A percentile compares a stretch with the other conserved stretches of the same genome.
These are phyloP conservation scores for Vanrija humicola DNA, from an alignment of 1,284 basidiomycete genomes.

Conservation along the genomic window DNA sequence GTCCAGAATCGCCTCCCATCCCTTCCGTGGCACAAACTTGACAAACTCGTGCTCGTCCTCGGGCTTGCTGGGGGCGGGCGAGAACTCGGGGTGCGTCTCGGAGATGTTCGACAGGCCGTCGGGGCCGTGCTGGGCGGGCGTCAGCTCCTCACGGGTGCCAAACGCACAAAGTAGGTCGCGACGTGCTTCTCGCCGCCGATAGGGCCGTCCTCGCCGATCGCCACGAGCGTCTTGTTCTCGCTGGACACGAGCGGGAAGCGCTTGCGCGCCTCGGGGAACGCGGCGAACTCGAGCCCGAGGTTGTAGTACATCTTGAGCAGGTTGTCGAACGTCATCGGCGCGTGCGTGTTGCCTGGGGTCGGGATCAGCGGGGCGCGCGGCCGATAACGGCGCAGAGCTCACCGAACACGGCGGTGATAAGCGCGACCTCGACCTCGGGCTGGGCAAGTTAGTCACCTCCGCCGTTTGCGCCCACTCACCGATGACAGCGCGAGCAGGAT, in stretches of 20 bases:
- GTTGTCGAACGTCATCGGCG: slow-evolving; percentile 56
- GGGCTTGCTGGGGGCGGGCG: slow-evolving; percentile 46
- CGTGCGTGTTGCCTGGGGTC: slow-evolving; percentile 65
- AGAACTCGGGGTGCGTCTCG: slow-evolving; percentile 69
- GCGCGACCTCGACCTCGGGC: slow-evolving; percentile 62
- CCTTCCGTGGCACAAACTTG: slow-evolving; percentile 54
- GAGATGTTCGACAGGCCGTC: slow-evolving; percentile 77
- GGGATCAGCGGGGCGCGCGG: background rate
- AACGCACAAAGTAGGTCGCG: slow-evolving; percentile 71
- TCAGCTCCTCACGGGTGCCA: background rate
- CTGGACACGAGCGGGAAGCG: slow-evolving; percentile 64
- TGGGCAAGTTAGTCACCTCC: slow-evolving; percentile 34
- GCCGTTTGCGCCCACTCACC: slow-evolving; percentile 20
- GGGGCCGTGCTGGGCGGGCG: slow-evolving; percentile 53
- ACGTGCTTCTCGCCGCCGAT: slow-evolving; percentile 70
- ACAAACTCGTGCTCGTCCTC: slow-evolving; percentile 53
- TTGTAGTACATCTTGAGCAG: slow-evolving; percentile 73
- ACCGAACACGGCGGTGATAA: slow-evolving; percentile 75
- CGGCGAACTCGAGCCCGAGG: slow-evolving; percentile 62
- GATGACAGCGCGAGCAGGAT: slow-evolving; percentile 49
- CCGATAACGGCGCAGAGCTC: slow-evolving; percentile 19
- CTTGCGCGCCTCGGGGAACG: slow-evolving; percentile 55
- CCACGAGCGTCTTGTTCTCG: slow-evolving; percentile 59
- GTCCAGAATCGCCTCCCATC: slow-evolving; percentile 64
- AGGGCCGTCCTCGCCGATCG: slow-evolving; percentile 65